A percentile compares a stretch with the other conserved stretches of the same genome.
Evolutionary conservation across 257 asterid species (phyloP).

Genomic region (Orobanche coerulescens): DNA sequence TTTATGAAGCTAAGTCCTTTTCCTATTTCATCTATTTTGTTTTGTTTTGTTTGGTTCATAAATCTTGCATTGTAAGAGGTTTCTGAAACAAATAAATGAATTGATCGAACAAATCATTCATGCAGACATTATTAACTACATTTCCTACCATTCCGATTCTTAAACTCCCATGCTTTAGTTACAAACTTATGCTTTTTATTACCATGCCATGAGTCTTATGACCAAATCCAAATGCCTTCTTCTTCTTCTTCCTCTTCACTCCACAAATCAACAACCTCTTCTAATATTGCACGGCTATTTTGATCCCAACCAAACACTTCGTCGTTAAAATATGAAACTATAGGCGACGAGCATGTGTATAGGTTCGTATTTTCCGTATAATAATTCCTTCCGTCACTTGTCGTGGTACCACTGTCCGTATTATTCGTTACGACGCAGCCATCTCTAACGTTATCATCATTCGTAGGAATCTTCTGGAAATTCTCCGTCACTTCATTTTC

Average conservation of each 20-base stretch:
- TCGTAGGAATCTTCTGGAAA: conserved; percentile 8
- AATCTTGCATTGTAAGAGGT: not conserved
- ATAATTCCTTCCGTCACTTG: not conserved
- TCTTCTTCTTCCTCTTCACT: conserved; percentile 26
- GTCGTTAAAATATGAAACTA: conserved; percentile 25
- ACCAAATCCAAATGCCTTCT: conserved; percentile 27
- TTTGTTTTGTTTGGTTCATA: not conserved
- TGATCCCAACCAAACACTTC: conserved; percentile 22
- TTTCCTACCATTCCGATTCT: not conserved
- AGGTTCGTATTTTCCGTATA: not conserved
- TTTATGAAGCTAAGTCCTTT: not conserved
- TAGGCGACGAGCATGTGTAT: conserved; percentile 31
- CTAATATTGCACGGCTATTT: conserved; percentile 5
- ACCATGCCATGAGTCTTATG: not conserved
- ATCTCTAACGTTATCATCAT: conserved; percentile 10
- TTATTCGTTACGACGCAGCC: not conserved
- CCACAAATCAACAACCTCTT: conserved; percentile 25
- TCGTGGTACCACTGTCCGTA: not conserved
- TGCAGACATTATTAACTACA: not conserved
- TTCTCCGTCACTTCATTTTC: conserved; percentile 6
- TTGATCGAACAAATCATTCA: not conserved
- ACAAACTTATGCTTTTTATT: too few relatives aligned
- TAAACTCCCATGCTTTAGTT: not conserved
- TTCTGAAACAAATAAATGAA: not conserved
- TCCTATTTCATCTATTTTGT: not conserved